Conservation (phyloP, 805 yeast species). For the Sugiyamaella qingdaonensis region DNA sequence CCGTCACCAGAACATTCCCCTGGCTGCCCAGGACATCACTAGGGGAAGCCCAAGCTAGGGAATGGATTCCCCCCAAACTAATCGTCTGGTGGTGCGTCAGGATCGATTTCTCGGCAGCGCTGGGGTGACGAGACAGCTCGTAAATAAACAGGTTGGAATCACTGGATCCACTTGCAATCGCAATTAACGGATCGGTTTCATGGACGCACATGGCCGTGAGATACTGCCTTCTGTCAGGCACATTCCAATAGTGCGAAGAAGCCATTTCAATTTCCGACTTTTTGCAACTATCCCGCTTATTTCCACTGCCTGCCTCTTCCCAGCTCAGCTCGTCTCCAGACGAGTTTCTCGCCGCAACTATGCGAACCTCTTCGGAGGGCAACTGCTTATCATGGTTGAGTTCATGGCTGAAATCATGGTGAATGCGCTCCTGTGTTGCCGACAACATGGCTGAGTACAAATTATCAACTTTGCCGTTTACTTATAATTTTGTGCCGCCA, state of each 20-base stretch:
- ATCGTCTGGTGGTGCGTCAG: slow-evolving; percentile 58
- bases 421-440: too few species aligned
- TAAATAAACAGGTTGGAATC: slow-evolving; percentile 49
- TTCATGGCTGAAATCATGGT: not conserved
- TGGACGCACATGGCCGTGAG: slow-evolving; percentile 36
- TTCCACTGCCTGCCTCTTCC: not conserved
- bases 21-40: slow-evolving; percentile 31
- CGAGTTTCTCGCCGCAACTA: not conserved
- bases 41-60: slow-evolving; percentile 41
- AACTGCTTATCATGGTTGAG: not conserved
- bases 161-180: slow-evolving; percentile 50
- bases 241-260: slow-evolving; percentile 31
- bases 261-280: not conserved
- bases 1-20: slow-evolving; percentile 53
- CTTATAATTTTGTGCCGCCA: too few species aligned
- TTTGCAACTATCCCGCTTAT: not conserved
- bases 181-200: slow-evolving; percentile 41
- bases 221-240: slow-evolving; percentile 34
- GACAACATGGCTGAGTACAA: too few species aligned
- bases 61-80: slow-evolving; percentile 48
- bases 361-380: not conserved
- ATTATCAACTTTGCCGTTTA: too few species aligned
- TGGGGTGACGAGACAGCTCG: slow-evolving; percentile 38
- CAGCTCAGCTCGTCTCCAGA: not conserved
- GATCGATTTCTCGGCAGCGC: slow-evolving; percentile 21